These are phyloP conservation scores for Jaapia argillacea DNA, from an alignment of 768 basidiomycete genomes.

Conservation along the genomic window DNA sequence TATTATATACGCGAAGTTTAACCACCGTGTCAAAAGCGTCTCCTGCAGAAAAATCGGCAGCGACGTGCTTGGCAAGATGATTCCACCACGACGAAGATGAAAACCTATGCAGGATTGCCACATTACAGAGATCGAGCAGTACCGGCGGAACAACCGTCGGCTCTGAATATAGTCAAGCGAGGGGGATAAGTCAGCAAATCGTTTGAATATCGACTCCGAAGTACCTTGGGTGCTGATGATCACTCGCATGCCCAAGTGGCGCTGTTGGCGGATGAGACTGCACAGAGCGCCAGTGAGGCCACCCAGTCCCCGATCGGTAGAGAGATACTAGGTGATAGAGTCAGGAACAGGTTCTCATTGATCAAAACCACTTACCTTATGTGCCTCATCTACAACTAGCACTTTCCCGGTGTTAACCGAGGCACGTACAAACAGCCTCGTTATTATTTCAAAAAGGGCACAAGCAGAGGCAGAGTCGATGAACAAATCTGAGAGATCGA, in stretches of 20 bases:
- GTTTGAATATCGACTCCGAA: too few relatives aligned
- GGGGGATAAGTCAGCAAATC: too few relatives aligned
- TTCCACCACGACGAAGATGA: constrained; percentile 73
- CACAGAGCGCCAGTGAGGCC: constrained; percentile 51
- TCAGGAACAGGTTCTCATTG: neutral
- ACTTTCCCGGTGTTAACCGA: constrained; percentile 55
- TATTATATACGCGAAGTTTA: constrained; percentile 39
- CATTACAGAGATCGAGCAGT: constrained; percentile 54
- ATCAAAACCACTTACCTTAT: constrained; percentile 37
- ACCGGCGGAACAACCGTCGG: constrained; percentile 65
- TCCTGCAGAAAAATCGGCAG: constrained; percentile 44
- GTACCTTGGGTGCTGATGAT: constrained; percentile 68
- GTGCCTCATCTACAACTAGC: constrained; percentile 66
- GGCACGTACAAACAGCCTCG: constrained; percentile 53
- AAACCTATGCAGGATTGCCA: constrained; percentile 62
- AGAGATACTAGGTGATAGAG: constrained; percentile 41
- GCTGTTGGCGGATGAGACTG: constrained; percentile 55
- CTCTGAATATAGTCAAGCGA: too few relatives aligned
- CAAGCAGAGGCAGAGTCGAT: constrained; percentile 60
- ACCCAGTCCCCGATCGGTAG: constrained; percentile 29
- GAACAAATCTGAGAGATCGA: constrained; percentile 69
- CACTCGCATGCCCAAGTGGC: constrained; percentile 63
- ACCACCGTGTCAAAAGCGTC: constrained; percentile 63
- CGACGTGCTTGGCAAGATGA: constrained; percentile 57
- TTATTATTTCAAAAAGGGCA: constrained; percentile 59